Evolutionary conservation across 2,329 filamentous ascomycete genomes (phyloP), one percentile per base, ranked within the genome.

Genomic region (Ceratocystis cubensis): DNA sequence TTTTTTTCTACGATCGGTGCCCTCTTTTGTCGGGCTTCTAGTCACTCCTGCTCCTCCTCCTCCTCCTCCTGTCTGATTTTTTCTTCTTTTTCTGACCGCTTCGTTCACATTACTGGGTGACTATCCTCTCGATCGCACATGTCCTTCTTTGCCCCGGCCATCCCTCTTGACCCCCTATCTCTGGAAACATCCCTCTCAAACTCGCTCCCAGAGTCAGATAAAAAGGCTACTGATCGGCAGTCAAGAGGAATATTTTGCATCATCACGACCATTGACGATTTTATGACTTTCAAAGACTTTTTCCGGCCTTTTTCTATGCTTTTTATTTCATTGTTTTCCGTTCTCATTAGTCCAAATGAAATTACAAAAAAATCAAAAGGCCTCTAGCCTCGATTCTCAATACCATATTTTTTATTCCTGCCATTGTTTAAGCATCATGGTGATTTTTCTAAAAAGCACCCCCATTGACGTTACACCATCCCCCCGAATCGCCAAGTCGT

Each of bases 211-310:
- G 6, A 13, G 20, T 25, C n/a, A 13, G 20, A 25, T 25, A 20
- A 8, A 22, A 22, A 50, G 46, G 46, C n/a, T 22, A 8, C 48
- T 53, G 41, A 30, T 41, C 37, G 17, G 63, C 15, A 25, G 8
- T 59, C 25, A 25, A 17, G 13, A 41, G 57, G 33, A 33, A 33
- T 53, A 33, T 57, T 65, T 67, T 64, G 30, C 44, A 53, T 63
- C 30, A 61, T 65, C 56, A 53, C 41, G 56, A 61, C 48, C 57
- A 65, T 65, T 67, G 28, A 65, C 59, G 66, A 57, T 48, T 44
- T 63, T 67, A 67, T 62, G 50, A 63, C 59, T 33, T 66, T 64
- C 44, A 22, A 63, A 30, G 45, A 46, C n/a, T 53, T 50, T 50
- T 50, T 22, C 46, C 5, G 33, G 3, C 8, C 17, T 13, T 48